A percentile compares a stretch with the other conserved stretches of the same genome.
phyloP scores from a whole-genome alignment of 768 basidiomycete genomes.

The Suillus discolor region DNA sequence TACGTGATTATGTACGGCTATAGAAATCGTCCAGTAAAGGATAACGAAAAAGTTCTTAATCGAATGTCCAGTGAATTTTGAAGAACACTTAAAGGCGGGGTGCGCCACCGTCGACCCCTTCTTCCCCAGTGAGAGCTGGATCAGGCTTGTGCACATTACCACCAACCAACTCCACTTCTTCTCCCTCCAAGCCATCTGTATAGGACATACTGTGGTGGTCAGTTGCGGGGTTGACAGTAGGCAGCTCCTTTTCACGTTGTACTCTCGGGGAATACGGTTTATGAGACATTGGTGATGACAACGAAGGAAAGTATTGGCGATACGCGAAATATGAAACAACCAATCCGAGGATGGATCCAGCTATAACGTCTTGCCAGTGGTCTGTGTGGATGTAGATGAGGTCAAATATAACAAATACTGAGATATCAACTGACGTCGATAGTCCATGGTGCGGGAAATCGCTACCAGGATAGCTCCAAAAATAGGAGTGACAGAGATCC shows the following conservation, averaged over 20 bases:
- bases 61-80: not conserved
- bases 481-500: conserved; percentile 80
- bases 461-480: conserved; percentile 77
- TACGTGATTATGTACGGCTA: not conserved
- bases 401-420: conserved; percentile 6
- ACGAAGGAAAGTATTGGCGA: conserved; percentile 81
- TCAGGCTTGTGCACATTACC: conserved; percentile 16
- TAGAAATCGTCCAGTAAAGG: not conserved
- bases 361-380: conserved; percentile 90
- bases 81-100: conserved; percentile 13
- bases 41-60: not conserved
- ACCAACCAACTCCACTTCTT: conserved; percentile 30
- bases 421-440: conserved; percentile 60
- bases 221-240: conserved; percentile 30
- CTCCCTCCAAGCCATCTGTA: conserved; percentile 21
- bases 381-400: conserved; percentile 44
- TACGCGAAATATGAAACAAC: conserved; percentile 74
- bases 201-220: conserved; percentile 17
- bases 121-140: conserved; percentile 24
- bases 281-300: conserved; percentile 63
- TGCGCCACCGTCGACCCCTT: conserved; percentile 28
- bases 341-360: conserved; percentile 77
- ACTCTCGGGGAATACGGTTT: conserved; percentile 74
- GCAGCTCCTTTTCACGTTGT: conserved; percentile 47
- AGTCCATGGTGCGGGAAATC: conserved; percentile 90